phyloP scores from a whole-genome alignment of 495 filamentous ascomycete genomes.

The Aspergillus baeticus region DNA sequence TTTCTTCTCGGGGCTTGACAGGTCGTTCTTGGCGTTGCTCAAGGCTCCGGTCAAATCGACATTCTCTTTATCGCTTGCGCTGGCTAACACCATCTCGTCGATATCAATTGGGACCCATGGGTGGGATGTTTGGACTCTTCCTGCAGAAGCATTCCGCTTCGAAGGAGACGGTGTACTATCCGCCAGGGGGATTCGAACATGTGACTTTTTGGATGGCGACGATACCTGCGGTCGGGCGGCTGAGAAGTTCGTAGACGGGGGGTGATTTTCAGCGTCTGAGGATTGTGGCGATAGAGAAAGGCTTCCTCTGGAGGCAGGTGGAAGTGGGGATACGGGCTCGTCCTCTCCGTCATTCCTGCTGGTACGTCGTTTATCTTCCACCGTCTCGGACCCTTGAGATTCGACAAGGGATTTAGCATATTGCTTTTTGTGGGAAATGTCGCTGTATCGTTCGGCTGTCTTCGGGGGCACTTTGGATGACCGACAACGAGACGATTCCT shows the following conservation, averaged over 20 bases:
- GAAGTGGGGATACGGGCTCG: conserved; percentile 33
- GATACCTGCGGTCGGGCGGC: conserved; percentile 39
- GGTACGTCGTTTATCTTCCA: conserved; percentile 8
- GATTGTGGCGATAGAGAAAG: conserved; percentile 69
- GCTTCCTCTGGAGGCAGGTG: conserved; percentile 30
- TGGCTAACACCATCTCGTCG: conserved; percentile 53
- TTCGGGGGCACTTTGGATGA: conserved; percentile 40
- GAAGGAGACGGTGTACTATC: conserved; percentile 66
- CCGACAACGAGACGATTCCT: conserved; percentile 23
- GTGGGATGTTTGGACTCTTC: conserved; percentile 54
- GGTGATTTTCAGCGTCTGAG: conserved; percentile 79
- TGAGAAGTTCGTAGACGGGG: conserved; percentile 62
- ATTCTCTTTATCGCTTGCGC: conserved; percentile 54
- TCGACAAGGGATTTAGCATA: conserved; percentile 31
- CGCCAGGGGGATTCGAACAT: conserved; percentile 45
- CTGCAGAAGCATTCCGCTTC: conserved; percentile 57
- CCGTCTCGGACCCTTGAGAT: conserved; percentile 5
- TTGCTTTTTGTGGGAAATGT: conserved; percentile 43
- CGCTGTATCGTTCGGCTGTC: conserved; percentile 44
- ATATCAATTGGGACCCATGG: conserved; percentile 76
- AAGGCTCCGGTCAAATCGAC: conserved; percentile 43
- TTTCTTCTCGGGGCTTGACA: conserved; percentile 75
- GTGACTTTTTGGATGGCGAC: conserved; percentile 43
- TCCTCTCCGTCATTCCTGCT: conserved; percentile 10
- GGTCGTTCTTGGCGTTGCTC: conserved; percentile 49